A percentile compares a stretch with the other conserved stretches of the same genome.
These are phyloP conservation scores for Coniella lustricola DNA, from an alignment of 2,329 filamentous ascomycete genomes.

Conservation along the genomic window DNA sequence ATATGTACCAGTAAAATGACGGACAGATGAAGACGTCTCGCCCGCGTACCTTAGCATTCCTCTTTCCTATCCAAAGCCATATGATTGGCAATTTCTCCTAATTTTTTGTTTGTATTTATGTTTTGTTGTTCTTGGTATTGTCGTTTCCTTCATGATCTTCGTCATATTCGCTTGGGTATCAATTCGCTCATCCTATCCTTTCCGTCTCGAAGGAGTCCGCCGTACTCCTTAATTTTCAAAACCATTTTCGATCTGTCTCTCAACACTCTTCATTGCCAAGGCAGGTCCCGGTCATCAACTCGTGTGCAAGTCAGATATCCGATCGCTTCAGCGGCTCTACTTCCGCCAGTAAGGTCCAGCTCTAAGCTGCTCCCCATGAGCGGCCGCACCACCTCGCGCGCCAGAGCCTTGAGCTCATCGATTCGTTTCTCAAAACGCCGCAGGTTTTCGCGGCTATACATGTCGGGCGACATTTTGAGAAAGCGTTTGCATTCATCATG, in stretches of 20 bases:
- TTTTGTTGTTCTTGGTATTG: constrained; percentile 3
- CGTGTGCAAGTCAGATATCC: constrained; percentile 45
- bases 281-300: constrained; percentile 42
- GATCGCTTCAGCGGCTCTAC: constrained; percentile 35
- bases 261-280: constrained; percentile 33
- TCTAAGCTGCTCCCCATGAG: constrained; percentile 82
- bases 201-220: neutral
- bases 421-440: constrained; percentile 78
- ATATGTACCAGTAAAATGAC: too few species aligned
- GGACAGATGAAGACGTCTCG: too few species aligned
- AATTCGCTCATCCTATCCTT: too few species aligned
- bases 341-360: constrained; percentile 56
- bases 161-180: neutral
- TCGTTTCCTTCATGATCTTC: too few species aligned
- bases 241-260: too few species aligned
- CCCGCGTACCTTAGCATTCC: neutral
- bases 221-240: too few species aligned
- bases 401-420: constrained; percentile 81
- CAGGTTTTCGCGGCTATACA: constrained; percentile 82
- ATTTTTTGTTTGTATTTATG: too few species aligned
- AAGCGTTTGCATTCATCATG: constrained; percentile 91
- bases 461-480: constrained; percentile 71
- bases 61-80: too few species aligned
- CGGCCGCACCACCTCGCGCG: constrained; percentile 74
- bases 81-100: too few species aligned